Evolutionary conservation across 495 filamentous ascomycete genomes (phyloP).

Genomic region (Aspergillus panamensis): DNA sequence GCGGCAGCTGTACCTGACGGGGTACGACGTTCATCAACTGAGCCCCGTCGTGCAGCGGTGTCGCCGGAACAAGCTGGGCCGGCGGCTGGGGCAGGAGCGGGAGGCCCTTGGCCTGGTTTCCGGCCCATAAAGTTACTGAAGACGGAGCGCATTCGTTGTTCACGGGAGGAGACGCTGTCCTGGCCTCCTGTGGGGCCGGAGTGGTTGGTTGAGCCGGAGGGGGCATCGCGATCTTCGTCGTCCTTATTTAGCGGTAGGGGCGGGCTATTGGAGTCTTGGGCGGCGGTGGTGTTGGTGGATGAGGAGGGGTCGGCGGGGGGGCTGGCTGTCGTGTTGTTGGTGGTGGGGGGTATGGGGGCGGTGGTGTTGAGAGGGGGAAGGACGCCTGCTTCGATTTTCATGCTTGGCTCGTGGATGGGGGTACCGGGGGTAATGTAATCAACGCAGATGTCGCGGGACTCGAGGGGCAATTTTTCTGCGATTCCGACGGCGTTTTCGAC

Average conservation of each 20-base stretch:
- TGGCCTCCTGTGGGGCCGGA: background rate
- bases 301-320: conserved; percentile 22
- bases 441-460: conserved; percentile 86
- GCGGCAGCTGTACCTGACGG: conserved; percentile 3
- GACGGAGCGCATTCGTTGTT: conserved; percentile 43
- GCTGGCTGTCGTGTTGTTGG: conserved; percentile 38
- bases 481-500: conserved; percentile 88
- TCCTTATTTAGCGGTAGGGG: conserved; percentile 19
- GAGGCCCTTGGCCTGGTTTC: conserved; percentile 18
- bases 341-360: conserved; percentile 25
- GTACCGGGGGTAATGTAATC: conserved; percentile 77
- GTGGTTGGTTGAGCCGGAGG: conserved; percentile 6
- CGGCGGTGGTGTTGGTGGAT: conserved; percentile 31
- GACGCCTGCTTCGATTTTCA: conserved; percentile 73
- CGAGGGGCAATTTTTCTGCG: conserved; percentile 78
- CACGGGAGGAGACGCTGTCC: conserved; percentile 19
- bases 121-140: conserved; percentile 52
- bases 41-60: conserved; percentile 10
- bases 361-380: conserved; percentile 67
- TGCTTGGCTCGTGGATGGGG: conserved; percentile 60
- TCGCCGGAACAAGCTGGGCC: conserved; percentile 2
- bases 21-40: background rate
- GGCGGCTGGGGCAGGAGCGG: conserved; percentile 8
- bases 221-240: conserved; percentile 23
- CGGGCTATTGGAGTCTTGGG: conserved; percentile 20